Evolutionary conservation across 2,329 filamentous ascomycete species (phyloP), one percentile per base, ranked within the genome.

Genomic region (Ophiostoma ulmi): DNA sequence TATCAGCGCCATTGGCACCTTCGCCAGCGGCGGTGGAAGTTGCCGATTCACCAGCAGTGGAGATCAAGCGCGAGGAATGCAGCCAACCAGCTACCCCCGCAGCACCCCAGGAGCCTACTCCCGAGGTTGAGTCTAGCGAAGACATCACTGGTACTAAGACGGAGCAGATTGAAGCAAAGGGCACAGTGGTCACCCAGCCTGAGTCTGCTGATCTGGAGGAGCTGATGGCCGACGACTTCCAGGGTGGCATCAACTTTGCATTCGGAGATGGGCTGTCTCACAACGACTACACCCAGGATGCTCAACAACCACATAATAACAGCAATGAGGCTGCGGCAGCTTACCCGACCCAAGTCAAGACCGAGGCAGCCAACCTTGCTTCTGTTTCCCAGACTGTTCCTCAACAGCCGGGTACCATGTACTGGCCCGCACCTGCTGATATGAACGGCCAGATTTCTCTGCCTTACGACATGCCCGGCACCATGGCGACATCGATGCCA

Each of bases 241-340:
- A 58, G 38, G 69, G 71, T 35, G 68, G 72, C 7, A 70, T 69
- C 38, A 67, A 70, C 66, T 69, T 65, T 61, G 70, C 65, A 1
- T 69, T 39, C 14, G 67, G 35, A 7, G 58, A 69, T 5, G 17
- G 36, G 8, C 35, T 69, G n/a, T 52, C 63, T n/a, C 39, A 65
- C 26, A 44, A 8, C 36, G 38, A 13, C 55, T 70, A 55, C 61
- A 10, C 26, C 2, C 69, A 66, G 13, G 41, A 63, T 36, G 67
- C 36, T 41, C 17, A 11, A 5, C 26, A 35, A 31, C 3, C n/a
- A 11, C 13, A 31, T 5, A 35, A 35, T 8, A 38, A n/a, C 31
- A 20, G 17, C 31, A 64, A 6, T 3, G 10, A 64, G 5, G 35
- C 17, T 10, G 61, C 31, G 2, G 35, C 31, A 26, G n/a, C 11